Base-by-base conservation (phyloP, 331 rosid genomes). In the Rhamnella rubrinervis region DNA sequence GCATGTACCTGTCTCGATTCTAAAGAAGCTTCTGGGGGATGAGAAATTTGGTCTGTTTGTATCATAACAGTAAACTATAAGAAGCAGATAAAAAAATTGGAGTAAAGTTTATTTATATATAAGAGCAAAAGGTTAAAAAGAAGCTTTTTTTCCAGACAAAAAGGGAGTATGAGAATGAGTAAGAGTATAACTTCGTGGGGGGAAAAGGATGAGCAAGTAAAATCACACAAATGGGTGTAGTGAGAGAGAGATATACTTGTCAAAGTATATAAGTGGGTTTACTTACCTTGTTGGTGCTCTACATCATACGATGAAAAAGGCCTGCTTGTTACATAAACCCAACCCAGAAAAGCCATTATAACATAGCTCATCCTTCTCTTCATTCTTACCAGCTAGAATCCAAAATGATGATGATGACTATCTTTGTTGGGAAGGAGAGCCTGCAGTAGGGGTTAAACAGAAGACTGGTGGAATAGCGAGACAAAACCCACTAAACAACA, bases 261-360 rank as follows among this genome's bases (percentile, higher is more conserved):
- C 57, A 52, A 52, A 52, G 15, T 52, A 5, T 40, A 40, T 11
- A 44, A 44, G 18, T 16, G 5, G 17, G 9, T 52, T 4, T 16
- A 52, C 21, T 16, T 55, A 71, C 84, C 84, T 67, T 58, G 55
- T 38, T 56, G 71, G 51, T 8, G 52, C 25, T 65, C 66, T 15
- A 25, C 56, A 18, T 28, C 15, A 37, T 14, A 6, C 4, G 70
- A 53, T 44, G 63, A 56, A 63, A 63, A 68, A 41, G 67, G 72
- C 69, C 35, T 66, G 75, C 71, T 55, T 76, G 71, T 76, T 12
- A 41, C 23, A 63, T 55, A 71, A 67, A 62, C 67, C 58, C 75
- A 76, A 35, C 68, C 49, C 41, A 75, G 71, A 51, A 75, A 50
- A 63, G 18, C 69, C n/a, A 75, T 17, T 17, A 72, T 46, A 59